Evolutionary conservation across 805 yeast genomes (phyloP).

Genomic region (Metschnikowia proteae): DNA sequence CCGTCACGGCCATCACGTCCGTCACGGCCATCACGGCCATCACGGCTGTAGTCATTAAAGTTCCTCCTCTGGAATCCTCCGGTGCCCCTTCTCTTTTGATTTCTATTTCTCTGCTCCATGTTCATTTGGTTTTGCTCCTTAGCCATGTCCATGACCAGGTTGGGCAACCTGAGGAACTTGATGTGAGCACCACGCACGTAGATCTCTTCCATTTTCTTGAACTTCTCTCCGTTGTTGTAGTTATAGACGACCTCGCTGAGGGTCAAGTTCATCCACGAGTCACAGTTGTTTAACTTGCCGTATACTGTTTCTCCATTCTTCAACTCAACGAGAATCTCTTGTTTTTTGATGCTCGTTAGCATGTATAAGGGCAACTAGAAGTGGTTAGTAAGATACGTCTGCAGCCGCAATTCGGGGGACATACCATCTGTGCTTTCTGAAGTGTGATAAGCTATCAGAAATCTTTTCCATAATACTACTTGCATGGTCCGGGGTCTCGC

Average conservation of each 20-base stretch:
- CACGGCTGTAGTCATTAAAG: conserved; percentile 27
- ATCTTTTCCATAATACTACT: conserved; percentile 1
- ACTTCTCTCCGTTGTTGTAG: conserved; percentile 57
- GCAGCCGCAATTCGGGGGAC: background rate
- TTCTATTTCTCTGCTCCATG: conserved; percentile 47
- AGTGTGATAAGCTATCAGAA: background rate
- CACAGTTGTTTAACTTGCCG: conserved; percentile 82
- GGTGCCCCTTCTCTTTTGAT: conserved; percentile 40
- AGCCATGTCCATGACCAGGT: conserved; percentile 70
- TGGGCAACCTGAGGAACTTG: conserved; percentile 71
- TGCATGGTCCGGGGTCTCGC: conserved; percentile 5
- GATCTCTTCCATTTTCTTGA: conserved; percentile 62
- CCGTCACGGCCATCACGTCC: conserved; percentile 2
- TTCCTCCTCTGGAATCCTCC: conserved; percentile 27
- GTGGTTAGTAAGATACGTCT: conserved; percentile 6
- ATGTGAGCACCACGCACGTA: conserved; percentile 85
- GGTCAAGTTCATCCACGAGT: conserved; percentile 93
- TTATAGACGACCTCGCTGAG: conserved; percentile 70
- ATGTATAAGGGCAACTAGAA: conserved; percentile 82
- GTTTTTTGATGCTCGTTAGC: conserved; percentile 86
- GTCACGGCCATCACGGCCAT: conserved; percentile 13
- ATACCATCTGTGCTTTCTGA: conserved; percentile 13
- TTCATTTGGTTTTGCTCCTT: conserved; percentile 58
- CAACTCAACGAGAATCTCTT: conserved; percentile 81
- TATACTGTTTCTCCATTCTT: conserved; percentile 87